Conservation (phyloP, 495 filamentous ascomycete genomes). For the Trichoderma orchidacearum region DNA sequence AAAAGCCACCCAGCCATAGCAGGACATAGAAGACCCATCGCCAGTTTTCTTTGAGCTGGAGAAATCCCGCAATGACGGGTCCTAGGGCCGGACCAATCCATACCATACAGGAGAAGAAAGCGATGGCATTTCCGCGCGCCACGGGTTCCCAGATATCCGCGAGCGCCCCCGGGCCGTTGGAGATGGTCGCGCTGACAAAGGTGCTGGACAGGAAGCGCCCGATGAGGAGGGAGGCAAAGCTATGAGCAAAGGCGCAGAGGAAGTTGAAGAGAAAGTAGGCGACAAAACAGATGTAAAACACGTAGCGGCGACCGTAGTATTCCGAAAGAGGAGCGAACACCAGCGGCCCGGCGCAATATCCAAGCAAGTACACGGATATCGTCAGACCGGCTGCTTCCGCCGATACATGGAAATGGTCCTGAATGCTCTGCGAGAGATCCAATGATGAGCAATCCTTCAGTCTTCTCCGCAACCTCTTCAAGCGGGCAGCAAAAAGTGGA, state of each 20-base stretch:
- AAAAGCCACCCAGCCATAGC: slow-evolving; percentile 26
- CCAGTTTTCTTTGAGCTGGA: slow-evolving; percentile 30
- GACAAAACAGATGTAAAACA: slow-evolving; percentile 31
- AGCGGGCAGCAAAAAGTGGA: slow-evolving; percentile 24
- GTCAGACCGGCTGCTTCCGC: slow-evolving; percentile 30
- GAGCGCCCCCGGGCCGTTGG: slow-evolving; percentile 32
- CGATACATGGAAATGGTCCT: slow-evolving; percentile 26
- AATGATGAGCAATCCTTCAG: too few species aligned
- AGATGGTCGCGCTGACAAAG: slow-evolving; percentile 34
- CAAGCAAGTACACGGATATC: slow-evolving; percentile 38
- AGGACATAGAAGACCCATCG: slow-evolving; percentile 35
- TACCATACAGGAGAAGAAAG: slow-evolving; percentile 23
- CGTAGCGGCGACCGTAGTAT: slow-evolving; percentile 36
- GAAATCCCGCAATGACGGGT: slow-evolving; percentile 34
- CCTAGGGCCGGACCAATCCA: slow-evolving; percentile 38
- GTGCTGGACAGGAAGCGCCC: slow-evolving; percentile 38
- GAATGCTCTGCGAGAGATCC: too few species aligned
- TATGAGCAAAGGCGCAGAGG: slow-evolving; percentile 37
- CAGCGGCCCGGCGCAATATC: slow-evolving; percentile 37
- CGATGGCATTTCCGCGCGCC: slow-evolving; percentile 37
- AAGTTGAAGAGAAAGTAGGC: slow-evolving; percentile 36
- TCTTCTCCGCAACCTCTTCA: too few species aligned
- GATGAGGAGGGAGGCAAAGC: slow-evolving; percentile 33
- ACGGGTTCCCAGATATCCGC: slow-evolving; percentile 40
- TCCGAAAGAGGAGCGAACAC: slow-evolving; percentile 38